phyloP scores from a whole-genome alignment of 345 rosid species.

The Linum usitatissimum region DNA sequence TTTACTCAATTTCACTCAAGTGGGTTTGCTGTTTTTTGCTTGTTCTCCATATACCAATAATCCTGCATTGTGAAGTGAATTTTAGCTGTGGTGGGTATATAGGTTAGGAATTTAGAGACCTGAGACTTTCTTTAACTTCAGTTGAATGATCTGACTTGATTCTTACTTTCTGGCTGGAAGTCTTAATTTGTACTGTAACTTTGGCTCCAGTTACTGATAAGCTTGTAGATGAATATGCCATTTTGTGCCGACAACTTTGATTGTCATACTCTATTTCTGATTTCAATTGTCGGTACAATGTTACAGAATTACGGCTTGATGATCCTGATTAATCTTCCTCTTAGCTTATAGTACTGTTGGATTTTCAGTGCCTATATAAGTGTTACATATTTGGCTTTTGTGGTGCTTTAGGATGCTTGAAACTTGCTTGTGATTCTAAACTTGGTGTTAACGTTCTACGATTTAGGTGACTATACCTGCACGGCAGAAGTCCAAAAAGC shows the following conservation, averaged over 20 bases:
- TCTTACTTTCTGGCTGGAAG: not conserved
- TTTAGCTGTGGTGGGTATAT: not conserved
- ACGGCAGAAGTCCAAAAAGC: constrained; percentile 75
- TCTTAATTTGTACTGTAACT: not conserved
- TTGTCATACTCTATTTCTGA: too few species aligned
- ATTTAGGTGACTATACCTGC: constrained; percentile 69
- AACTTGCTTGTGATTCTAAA: not conserved
- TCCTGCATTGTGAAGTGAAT: not conserved
- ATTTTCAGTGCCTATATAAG: not conserved
- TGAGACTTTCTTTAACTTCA: not conserved
- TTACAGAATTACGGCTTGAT: too few species aligned
- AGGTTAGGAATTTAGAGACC: not conserved
- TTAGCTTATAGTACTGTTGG: not conserved
- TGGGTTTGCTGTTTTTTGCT: too few species aligned
- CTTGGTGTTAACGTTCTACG: not conserved
- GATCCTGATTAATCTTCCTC: too few species aligned
- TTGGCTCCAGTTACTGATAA: not conserved
- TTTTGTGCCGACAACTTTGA: too few species aligned
- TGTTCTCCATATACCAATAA: not conserved
- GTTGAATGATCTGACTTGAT: not conserved
- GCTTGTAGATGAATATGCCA: too few species aligned
- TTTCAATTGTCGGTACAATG: too few species aligned
- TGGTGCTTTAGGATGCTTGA: not conserved
- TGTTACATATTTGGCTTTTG: not conserved
- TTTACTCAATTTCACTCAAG: too few species aligned